Conservation (phyloP, 441 rosid species). For the Theobroma grandiflorum region DNA sequence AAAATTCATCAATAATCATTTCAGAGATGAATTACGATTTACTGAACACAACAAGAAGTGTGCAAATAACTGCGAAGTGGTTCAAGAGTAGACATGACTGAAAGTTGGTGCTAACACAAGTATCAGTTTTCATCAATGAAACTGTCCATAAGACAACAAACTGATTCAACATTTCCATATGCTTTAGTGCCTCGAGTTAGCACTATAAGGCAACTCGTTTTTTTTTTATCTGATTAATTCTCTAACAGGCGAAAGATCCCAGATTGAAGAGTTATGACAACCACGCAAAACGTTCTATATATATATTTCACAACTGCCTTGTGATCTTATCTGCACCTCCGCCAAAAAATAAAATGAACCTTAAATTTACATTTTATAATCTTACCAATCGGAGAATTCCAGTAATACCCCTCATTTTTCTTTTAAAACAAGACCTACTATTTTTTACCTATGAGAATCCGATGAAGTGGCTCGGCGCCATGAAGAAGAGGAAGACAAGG, state of each 20-base stretch:
- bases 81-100: neutral
- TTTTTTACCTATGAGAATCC: constrained; percentile 13
- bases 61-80: neutral
- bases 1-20: neutral
- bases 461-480: constrained; percentile 11
- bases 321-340: no score
- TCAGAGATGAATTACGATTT: neutral
- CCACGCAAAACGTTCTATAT: neutral
- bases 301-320: neutral
- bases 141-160: neutral
- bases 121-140: neutral
- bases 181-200: neutral
- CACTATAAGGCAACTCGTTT: neutral
- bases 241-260: neutral
- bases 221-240: neutral
- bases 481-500: constrained; percentile 1
- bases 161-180: neutral
- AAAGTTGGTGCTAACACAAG: neutral
- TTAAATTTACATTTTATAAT: no score
- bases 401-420: neutral
- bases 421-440: neutral
- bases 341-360: no score
- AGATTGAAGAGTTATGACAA: neutral
- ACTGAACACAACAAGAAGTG: neutral
- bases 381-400: neutral